Evolutionary conservation across 2,329 filamentous ascomycete species (phyloP), one percentile per base, ranked within the genome.

Genomic region (Sphaerostilbella broomeana): DNA sequence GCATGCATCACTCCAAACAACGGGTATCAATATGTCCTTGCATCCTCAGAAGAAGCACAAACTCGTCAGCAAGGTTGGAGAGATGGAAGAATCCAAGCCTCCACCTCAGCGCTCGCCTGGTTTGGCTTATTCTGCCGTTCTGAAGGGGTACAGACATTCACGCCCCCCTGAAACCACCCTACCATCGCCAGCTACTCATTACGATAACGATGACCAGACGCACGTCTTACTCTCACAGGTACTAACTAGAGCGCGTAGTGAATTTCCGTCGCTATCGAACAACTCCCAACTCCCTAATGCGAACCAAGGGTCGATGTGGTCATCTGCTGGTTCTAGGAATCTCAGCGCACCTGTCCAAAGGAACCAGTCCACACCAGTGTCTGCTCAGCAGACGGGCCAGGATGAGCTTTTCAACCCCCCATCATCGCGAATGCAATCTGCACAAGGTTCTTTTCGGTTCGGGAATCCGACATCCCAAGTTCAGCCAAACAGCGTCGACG

Each of bases 211-310:
- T 24, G 22, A 10, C 12, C 20, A 20, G 6, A 20, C n/a, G 7
- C 16, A 13, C 6, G 17, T 8, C 18, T 5, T 25, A 5, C 18
- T 19, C n/a, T 9, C 17, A 8, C 29, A 24, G 12, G 11, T 28
- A 13, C 40, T 42, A 19, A 42, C 22, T 3, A 20, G 13, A 6
- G 5, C 6, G 16, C n/a, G 17, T 45, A 83, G 78, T 45, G 78
- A 83, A 54, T 83, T 83, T 39, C 79, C 79, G 7, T 79, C 77
- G 16, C 60, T 83, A 49, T 80, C 77, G 36, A 79, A 76, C 51
- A 79, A 73, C 47, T 65, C 74, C 30, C 73, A 76, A 51, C 58
- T 77, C 29, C 61, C 69, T 19, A 72, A 59, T 42, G 57, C 67
- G 6, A 69, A 56, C 31, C 69, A 69, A 45, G 61, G 68, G 11